Evolutionary conservation across 345 rosid species (phyloP).

Genomic region (Melaleuca quinquenervia): DNA sequence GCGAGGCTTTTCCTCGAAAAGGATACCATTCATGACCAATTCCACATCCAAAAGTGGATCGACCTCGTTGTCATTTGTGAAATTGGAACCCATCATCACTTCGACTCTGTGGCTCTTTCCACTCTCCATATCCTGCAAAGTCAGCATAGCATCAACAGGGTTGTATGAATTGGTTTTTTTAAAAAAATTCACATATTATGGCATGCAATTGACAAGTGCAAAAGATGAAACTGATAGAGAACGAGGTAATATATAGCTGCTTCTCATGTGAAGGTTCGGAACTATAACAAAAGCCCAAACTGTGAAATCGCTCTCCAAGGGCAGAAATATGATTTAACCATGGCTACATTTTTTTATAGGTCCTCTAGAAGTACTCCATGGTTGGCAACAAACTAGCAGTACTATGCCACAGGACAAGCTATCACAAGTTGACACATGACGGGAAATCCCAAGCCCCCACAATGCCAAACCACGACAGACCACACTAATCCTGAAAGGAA

Average conservation of each 20-base stretch:
- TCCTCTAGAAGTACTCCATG: background rate
- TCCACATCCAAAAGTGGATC: conserved; percentile 47
- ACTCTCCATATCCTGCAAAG: conserved; percentile 39
- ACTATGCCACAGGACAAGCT: background rate
- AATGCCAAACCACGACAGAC: background rate
- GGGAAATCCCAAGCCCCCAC: background rate
- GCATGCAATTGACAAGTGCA: background rate
- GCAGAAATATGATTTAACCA: background rate
- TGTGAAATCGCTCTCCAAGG: background rate
- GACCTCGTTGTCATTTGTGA: conserved; percentile 13
- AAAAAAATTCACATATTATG: background rate
- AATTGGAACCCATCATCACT: conserved; percentile 6
- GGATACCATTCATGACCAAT: conserved; percentile 33
- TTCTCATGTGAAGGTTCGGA: background rate
- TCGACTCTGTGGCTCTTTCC: conserved; percentile 1
- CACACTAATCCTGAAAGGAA: background rate
- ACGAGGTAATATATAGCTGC: background rate
- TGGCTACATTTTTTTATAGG: background rate
- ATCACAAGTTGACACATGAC: background rate
- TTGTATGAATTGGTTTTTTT: background rate
- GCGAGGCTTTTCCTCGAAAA: conserved; percentile 25
- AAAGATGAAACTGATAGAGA: background rate
- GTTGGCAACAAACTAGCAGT: background rate
- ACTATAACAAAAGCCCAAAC: background rate
- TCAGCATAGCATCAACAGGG: background rate